These are phyloP conservation scores for Aspergillus bombycis DNA, from an alignment of 2,329 filamentous ascomycete species.

Conservation along the genomic window DNA sequence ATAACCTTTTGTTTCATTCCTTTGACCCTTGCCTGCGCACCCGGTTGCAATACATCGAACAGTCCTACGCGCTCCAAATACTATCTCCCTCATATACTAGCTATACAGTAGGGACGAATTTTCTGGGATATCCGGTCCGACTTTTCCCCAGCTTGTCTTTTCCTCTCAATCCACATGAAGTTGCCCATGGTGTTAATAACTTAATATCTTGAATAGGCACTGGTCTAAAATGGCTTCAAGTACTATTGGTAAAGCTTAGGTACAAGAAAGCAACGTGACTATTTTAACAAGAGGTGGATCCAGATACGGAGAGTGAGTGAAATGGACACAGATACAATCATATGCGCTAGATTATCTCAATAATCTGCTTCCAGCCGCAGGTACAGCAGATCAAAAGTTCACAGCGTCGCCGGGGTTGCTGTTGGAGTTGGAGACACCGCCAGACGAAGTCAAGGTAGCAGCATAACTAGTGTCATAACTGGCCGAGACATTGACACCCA, in stretches of 20 bases:
- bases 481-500: conserved; percentile 18
- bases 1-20: no score
- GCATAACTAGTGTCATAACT: conserved; percentile 14
- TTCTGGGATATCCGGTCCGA: no score
- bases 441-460: neutral
- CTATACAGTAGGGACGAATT: no score
- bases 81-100: no score
- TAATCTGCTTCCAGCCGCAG: neutral
- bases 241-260: neutral
- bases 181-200: no score
- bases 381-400: neutral
- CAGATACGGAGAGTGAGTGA: neutral
- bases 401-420: neutral
- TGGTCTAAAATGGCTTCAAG: neutral
- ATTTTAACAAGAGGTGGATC: neutral
- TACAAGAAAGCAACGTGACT: neutral
- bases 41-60: no score
- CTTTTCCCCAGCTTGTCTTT: no score
- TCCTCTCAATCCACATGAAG: no score
- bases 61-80: no score
- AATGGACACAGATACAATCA: neutral
- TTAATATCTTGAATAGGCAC: no score
- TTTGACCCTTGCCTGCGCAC: no score
- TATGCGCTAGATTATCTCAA: neutral
- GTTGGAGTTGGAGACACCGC: neutral